A percentile compares a stretch with the other conserved stretches of the same genome.
Evolutionary conservation across 129 eudicot species (phyloP).

Genomic region (Centaurea solstitialis): DNA sequence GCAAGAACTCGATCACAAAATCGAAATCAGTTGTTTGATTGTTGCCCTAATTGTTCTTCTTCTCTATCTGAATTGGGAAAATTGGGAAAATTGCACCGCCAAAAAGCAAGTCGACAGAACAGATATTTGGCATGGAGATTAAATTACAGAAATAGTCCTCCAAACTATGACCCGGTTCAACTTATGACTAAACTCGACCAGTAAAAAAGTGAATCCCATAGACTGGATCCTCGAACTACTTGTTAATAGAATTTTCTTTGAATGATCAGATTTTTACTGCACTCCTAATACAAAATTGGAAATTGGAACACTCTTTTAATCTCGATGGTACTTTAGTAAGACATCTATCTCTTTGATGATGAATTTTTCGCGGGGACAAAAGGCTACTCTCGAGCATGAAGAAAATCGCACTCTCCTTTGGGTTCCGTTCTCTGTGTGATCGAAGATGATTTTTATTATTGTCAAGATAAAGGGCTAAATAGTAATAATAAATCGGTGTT

Average conservation of each 20-base stretch:
- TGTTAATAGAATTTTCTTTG: neutral
- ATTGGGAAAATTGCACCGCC: conserved; percentile 18
- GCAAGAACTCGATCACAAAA: conserved; percentile 10
- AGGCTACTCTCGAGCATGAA: too few relatives aligned
- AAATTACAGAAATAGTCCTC: conserved; percentile 4
- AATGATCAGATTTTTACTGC: neutral
- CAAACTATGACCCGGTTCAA: too few relatives aligned
- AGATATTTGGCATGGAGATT: neutral
- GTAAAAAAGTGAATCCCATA: too few relatives aligned
- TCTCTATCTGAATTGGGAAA: conserved; percentile 4
- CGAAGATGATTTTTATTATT: too few relatives aligned
- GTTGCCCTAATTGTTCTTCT: neutral
- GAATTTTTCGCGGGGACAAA: too few relatives aligned
- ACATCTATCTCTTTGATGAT: too few relatives aligned
- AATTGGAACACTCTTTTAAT: neutral
- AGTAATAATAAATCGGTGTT: too few relatives aligned
- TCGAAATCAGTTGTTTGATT: neutral
- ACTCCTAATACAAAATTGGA: neutral
- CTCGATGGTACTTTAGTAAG: too few relatives aligned
- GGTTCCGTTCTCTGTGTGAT: too few relatives aligned
- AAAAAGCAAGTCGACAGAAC: neutral
- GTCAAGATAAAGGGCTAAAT: too few relatives aligned
- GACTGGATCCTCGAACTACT: neutral
- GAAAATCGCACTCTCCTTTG: too few relatives aligned
- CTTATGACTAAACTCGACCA: too few relatives aligned